Base-by-base conservation (phyloP, 768 basidiomycete species). In the Tricholoma terreum region DNA sequence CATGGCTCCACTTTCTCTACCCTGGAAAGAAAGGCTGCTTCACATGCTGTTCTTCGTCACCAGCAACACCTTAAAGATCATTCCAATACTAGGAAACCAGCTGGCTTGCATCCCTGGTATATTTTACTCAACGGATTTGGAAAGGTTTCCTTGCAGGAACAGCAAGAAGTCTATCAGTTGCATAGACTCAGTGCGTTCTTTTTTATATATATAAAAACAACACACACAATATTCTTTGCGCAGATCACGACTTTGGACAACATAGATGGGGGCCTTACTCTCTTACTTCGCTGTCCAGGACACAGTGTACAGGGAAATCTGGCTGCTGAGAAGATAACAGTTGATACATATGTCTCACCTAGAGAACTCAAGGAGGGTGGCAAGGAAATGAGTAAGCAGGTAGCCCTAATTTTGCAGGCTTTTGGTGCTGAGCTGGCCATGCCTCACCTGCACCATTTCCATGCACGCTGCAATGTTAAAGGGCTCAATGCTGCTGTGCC, bases 351-450 rank as follows among this genome's bases (percentile, higher is more conserved):
- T 35, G 33, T 58, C 21, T 43, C 38, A n/a, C 60, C 59, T 27
- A 34, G 38, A 33, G 56, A 55, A 38, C 48, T 58, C 10, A 22
- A 12, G 11, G 35, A 45, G 24, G 45, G 46, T 36, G 54, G 43
- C 9, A 42, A 54, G n/a, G 31, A 35, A 31, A 30, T 56, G 14
- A 43, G 38, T 14, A 56, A 52, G 43, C 24, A 40, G 7, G 33
- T 59, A 7, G 58, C 58, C 2, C n/a, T 59, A 7, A 34, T 62
- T 15, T 42, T 59, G 31, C 61, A 62, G 36, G 22, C 54, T 5
- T 62, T 62, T 52, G 61, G 52, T 17, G 52, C 42, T 27, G 55
- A 57, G 22, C 24, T 62, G 15, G 58, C 52, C 17, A 10, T 62
- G 12, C 56, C 61, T 10, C 56, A 60, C 24, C 46, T 62, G 14